These are phyloP conservation scores for Taiwanofungus camphoratus DNA, from an alignment of 1,284 basidiomycete species.

Conservation along the genomic window DNA sequence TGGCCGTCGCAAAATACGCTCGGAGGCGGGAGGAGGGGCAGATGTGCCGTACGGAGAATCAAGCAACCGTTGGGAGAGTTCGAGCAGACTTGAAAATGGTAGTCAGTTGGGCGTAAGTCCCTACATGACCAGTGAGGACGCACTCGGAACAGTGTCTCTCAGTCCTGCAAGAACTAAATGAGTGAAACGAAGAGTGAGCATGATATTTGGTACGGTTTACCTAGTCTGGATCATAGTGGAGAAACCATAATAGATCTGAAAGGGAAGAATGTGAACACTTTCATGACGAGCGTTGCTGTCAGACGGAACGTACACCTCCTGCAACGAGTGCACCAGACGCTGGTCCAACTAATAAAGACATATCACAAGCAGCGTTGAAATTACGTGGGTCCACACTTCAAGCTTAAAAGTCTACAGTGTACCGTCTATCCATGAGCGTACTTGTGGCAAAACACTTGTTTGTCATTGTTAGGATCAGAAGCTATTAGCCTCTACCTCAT, in stretches of 20 bases:
- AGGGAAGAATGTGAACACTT: conserved; percentile 1
- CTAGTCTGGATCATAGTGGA: conserved; percentile 26
- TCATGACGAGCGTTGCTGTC: neutral
- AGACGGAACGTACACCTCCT: conserved; percentile 15
- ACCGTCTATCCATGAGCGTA: neutral
- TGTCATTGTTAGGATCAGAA: conserved; percentile 8
- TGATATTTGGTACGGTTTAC: conserved; percentile 11
- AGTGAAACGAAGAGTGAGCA: neutral
- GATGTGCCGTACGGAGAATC: conserved; percentile 18
- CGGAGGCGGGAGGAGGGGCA: conserved; percentile 20
- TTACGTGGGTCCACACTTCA: too few relatives aligned
- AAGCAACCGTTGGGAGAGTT: conserved; percentile 21
- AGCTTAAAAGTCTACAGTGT: neutral
- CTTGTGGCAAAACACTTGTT: too few relatives aligned
- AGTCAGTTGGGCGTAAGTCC: neutral
- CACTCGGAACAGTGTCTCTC: conserved; percentile 24
- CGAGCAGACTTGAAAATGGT: conserved; percentile 19
- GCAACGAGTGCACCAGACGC: conserved; percentile 21
- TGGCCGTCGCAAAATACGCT: conserved; percentile 23
- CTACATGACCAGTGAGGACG: conserved; percentile 7
- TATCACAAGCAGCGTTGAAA: conserved; percentile 2
- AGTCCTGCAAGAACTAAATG: conserved; percentile 19
- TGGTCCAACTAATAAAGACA: conserved; percentile 28
- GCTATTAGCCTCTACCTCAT: conserved; percentile 5
- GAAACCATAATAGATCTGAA: conserved; percentile 29